Evolutionary conservation across 257 asterid genomes (phyloP).

Genomic region (Ophiorrhiza pumila): DNA sequence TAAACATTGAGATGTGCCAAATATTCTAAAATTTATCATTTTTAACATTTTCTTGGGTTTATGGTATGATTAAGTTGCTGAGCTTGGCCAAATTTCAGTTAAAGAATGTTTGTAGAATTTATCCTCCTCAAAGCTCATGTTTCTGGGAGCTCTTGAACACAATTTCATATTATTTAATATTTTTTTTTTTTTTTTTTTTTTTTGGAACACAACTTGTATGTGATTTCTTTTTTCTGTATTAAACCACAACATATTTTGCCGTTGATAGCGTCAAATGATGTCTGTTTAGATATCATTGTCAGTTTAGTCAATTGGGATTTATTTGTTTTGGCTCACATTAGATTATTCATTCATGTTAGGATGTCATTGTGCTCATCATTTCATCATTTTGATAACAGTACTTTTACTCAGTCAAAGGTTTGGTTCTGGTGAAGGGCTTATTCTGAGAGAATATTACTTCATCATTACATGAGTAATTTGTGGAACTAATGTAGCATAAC

Average conservation of each 20-base stretch:
- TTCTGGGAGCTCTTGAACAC: too few species aligned
- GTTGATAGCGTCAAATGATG: too few species aligned
- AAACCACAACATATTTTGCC: too few species aligned
- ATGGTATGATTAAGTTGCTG: background rate
- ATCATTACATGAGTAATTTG: background rate
- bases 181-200: too few species aligned
- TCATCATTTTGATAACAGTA: background rate
- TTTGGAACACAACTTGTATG: too few species aligned
- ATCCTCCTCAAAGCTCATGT: background rate
- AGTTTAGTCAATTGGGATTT: background rate
- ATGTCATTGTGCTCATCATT: slow-evolving; percentile 10
- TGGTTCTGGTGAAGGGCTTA: background rate
- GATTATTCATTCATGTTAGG: background rate
- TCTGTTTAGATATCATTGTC: too few species aligned
- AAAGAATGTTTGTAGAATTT: background rate
- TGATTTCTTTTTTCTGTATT: too few species aligned
- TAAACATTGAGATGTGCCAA: slow-evolving; percentile 7
- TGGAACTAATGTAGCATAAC: background rate
- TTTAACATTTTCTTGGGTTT: background rate
- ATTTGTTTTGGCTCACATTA: background rate
- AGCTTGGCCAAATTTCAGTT: slow-evolving; percentile 2
- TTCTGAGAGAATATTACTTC: background rate
- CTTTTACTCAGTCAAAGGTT: background rate
- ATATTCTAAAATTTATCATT: background rate
- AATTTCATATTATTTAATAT: too few species aligned